Evolutionary conservation across 2,329 filamentous ascomycete species (phyloP).

Genomic region (Proliferodiscus dingleyae): DNA sequence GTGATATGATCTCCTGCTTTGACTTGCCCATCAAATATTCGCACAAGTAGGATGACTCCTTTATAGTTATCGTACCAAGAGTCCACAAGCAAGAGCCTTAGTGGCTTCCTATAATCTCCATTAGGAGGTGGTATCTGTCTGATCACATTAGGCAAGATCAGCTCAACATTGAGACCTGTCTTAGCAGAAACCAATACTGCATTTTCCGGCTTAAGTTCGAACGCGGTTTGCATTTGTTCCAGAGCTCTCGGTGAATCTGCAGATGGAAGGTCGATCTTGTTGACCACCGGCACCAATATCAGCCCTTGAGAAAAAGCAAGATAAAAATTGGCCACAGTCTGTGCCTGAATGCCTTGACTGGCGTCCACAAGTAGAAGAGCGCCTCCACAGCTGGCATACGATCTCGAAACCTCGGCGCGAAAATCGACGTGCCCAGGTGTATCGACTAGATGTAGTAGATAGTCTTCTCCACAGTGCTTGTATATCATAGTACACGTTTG

Average conservation of each 20-base stretch:
- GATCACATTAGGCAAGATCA: constrained; percentile 80
- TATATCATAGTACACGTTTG: constrained; percentile 99
- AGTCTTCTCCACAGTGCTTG: constrained; percentile 78
- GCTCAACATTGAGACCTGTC: constrained; percentile 81
- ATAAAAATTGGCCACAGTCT: constrained; percentile 98
- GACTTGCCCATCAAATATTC: constrained; percentile 84
- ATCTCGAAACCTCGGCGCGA: constrained; percentile 88
- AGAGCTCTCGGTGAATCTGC: constrained; percentile 83
- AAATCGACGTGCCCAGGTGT: constrained; percentile 98
- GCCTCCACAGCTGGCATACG: constrained; percentile 93
- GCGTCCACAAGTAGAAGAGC: constrained; percentile 91
- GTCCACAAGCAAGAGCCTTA: constrained; percentile 86
- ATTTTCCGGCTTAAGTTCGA: constrained; percentile 77
- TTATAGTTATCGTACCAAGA: constrained; percentile 98
- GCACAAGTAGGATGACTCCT: constrained; percentile 84
- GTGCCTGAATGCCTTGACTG: constrained; percentile 92
- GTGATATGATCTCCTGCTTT: constrained; percentile 78
- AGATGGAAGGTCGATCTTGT: constrained; percentile 91
- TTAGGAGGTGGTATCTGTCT: constrained; percentile 76
- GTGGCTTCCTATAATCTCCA: constrained; percentile 66
- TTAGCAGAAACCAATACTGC: constrained; percentile 85
- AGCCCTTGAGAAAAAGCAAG: constrained; percentile 90
- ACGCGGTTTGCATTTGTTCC: constrained; percentile 78
- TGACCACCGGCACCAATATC: constrained; percentile 82
- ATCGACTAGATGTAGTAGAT: constrained; percentile 90